Evolutionary conservation across 2,329 filamentous ascomycete species (phyloP).

Genomic region (Pleurostoma richardsiae): DNA sequence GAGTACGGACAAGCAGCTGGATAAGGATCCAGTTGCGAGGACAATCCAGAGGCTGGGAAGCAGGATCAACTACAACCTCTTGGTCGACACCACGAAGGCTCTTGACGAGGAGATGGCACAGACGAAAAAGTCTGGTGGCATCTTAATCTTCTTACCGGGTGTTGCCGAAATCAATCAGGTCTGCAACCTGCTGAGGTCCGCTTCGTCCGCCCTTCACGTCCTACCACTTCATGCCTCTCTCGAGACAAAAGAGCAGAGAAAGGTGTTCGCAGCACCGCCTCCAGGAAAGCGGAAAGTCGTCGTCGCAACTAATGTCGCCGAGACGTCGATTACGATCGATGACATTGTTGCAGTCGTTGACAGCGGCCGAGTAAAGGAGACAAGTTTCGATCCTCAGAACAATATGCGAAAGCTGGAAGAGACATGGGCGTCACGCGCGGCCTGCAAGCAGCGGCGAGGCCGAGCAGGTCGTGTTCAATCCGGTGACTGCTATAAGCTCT

Average conservation of each 20-base stretch:
- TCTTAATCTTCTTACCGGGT: conserved; percentile 93
- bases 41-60: conserved; percentile 69
- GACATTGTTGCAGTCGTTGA: conserved; percentile 96
- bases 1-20: conserved; percentile 35
- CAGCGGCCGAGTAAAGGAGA: conserved; percentile 93
- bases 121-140: conserved; percentile 69
- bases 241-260: conserved; percentile 79
- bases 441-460: conserved; percentile 89
- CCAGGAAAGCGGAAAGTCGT: conserved; percentile 84
- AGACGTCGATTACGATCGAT: conserved; percentile 97
- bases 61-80: conserved; percentile 86
- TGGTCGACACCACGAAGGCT: conserved; percentile 71
- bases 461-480: conserved; percentile 89
- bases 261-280: conserved; percentile 75
- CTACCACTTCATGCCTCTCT: conserved; percentile 90
- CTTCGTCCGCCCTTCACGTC: conserved; percentile 60
- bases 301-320: conserved; percentile 92
- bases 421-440: conserved; percentile 89
- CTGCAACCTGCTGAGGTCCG: conserved; percentile 59
- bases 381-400: conserved; percentile 82
- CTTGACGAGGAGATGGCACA: conserved; percentile 72
- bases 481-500: conserved; percentile 92
- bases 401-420: conserved; percentile 95
- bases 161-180: conserved; percentile 86
- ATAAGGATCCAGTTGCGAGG: conserved; percentile 48